Evolutionary conservation across 495 filamentous ascomycete species (phyloP).

Genomic region (Talaromyces borbonicus): DNA sequence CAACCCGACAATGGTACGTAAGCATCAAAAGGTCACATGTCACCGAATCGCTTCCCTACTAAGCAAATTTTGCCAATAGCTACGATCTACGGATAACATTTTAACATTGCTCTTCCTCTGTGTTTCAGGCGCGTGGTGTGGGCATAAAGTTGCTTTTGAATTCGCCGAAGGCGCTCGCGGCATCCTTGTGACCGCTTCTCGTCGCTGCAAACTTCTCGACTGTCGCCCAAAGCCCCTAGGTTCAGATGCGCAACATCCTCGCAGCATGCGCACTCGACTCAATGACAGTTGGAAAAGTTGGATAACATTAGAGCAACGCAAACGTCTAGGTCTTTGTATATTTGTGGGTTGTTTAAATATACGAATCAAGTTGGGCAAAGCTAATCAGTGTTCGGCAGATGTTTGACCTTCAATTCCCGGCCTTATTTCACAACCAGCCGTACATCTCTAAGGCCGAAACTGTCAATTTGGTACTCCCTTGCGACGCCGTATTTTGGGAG

Average conservation of each 20-base stretch:
- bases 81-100: conserved; percentile 14
- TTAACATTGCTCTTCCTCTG: conserved; percentile 17
- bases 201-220: conserved; percentile 16
- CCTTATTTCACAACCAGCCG: conserved; percentile 18
- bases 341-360: conserved; percentile 11
- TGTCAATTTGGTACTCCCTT: conserved; percentile 16
- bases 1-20: conserved; percentile 7
- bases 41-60: background rate
- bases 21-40: too few relatives aligned
- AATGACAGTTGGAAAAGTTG: conserved; percentile 15
- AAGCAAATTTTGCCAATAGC: conserved; percentile 11
- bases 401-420: conserved; percentile 15
- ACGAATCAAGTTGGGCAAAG: background rate
- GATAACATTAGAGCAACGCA: conserved; percentile 15
- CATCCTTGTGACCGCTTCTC: conserved; percentile 14
- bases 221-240: conserved; percentile 11
- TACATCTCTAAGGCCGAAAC: conserved; percentile 19
- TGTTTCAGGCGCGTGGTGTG: conserved; percentile 17
- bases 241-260: conserved; percentile 1
- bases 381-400: conserved; percentile 9
- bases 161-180: conserved; percentile 17
- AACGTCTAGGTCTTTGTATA: conserved; percentile 18
- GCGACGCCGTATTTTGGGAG: conserved; percentile 13
- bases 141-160: conserved; percentile 17
- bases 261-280: conserved; percentile 9